These are phyloP conservation scores for Acrodontium crateriforme DNA, from an alignment of 2,329 filamentous ascomycete genomes.

Conservation along the genomic window DNA sequence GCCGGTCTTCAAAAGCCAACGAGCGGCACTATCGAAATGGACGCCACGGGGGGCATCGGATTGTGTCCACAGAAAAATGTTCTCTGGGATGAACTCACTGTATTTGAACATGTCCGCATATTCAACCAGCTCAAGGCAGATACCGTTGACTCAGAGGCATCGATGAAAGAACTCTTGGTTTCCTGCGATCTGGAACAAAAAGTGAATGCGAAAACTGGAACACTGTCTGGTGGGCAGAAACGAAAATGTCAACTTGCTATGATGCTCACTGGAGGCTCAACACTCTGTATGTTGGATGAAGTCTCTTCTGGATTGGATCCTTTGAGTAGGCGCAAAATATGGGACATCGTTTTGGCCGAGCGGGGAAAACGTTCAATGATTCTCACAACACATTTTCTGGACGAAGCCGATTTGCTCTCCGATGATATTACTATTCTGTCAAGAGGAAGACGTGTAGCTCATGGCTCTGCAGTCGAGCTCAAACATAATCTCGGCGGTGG, in stretches of 20 bases:
- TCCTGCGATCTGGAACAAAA: slow-evolving; percentile 67
- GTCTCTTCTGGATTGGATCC: slow-evolving; percentile 82
- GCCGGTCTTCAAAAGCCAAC: slow-evolving; percentile 69
- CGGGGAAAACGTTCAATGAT: slow-evolving; percentile 71
- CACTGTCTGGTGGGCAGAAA: slow-evolving; percentile 82
- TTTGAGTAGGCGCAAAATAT: slow-evolving; percentile 74
- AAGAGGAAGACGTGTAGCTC: slow-evolving; percentile 65
- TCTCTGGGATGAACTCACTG: slow-evolving; percentile 77
- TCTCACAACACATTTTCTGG: slow-evolving; percentile 83
- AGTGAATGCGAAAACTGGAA: slow-evolving; percentile 55
- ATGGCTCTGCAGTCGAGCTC: slow-evolving; percentile 73
- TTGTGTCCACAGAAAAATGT: slow-evolving; percentile 91
- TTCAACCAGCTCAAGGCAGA: slow-evolving; percentile 68
- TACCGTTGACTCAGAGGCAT: slow-evolving; percentile 44
- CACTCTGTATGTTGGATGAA: slow-evolving; percentile 82
- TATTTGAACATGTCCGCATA: slow-evolving; percentile 69
- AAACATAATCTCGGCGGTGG: slow-evolving; percentile 73
- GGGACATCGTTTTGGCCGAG: slow-evolving; percentile 83
- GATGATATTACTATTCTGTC: slow-evolving; percentile 83
- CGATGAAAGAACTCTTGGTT: slow-evolving; percentile 49
- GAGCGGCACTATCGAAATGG: slow-evolving; percentile 61
- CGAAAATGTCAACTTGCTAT: slow-evolving; percentile 83
- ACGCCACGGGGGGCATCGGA: slow-evolving; percentile 65
- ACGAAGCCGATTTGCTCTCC: slow-evolving; percentile 79
- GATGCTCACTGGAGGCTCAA: slow-evolving; percentile 85